Evolutionary conservation across 2,329 filamentous ascomycete species (phyloP), one percentile per base, ranked within the genome.

Genomic region (Ophiostoma triangulosporum): DNA sequence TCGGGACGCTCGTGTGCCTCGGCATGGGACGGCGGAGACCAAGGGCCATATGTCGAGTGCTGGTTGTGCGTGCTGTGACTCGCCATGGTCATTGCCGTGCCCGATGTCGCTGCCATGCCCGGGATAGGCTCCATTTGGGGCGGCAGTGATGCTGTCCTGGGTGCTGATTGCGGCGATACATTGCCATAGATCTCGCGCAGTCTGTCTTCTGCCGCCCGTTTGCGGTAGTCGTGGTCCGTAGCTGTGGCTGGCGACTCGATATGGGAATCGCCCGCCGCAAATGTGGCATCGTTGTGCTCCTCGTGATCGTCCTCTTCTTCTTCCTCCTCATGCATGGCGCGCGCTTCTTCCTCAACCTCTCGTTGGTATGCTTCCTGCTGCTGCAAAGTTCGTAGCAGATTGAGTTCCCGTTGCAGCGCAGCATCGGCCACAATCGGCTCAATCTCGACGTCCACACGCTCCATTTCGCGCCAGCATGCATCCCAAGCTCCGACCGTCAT

Each of bases 401-500:
- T 71, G 8, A 83, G 67, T n/a, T 81, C 78, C 17, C 75, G 74
- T 52, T 81, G 74, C 12, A 84, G 64, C 1, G 72, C 68, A 0
- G 77, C 66, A 17, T 81, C 77, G 9, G 48, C 22, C 11, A 89
- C 75, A 62, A 83, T 78, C 3, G 93, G 86, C 61, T 86, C 80
- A 51, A 98, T 80, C 67, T 97, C 91, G 1, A 95, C 87, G 63
- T 98, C 93, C 0, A 97, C 88, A n/a, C 91, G 80, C 69, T 98
- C 93, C 93, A 98, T 98, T 68, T 97, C 91, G 60, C 81, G 86
- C 91, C 91, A 98, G 55, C 88, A 91, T 2, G 90, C 90, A 4
- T 80, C 80, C 93, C 93, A 98, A 0, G 93, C 91, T 0, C 88
- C 88, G 5, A 88, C 83, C 55, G 83, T 80, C 88, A 98, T 95